A percentile compares a stretch with the other conserved stretches of the same genome.
These are phyloP conservation scores for Apiotrichum laibachii DNA, from an alignment of 1,284 basidiomycete genomes.

Conservation along the genomic window DNA sequence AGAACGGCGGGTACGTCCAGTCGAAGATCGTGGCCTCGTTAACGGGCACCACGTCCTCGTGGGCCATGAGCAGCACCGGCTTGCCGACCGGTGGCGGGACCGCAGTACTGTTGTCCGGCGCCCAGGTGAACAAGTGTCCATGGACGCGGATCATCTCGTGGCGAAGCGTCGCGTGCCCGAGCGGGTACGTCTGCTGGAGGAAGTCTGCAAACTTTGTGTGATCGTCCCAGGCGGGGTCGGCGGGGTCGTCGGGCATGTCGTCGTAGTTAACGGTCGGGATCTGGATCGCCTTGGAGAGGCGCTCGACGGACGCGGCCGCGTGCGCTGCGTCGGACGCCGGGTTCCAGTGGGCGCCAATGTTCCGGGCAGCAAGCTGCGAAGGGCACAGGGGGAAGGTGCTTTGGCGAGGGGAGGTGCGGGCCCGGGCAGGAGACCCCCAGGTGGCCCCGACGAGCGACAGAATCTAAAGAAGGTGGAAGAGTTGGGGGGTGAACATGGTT, in stretches of 20 bases:
- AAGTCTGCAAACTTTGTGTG: conserved; percentile 47
- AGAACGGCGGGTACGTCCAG: conserved; percentile 57
- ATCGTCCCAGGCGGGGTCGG: conserved; percentile 45
- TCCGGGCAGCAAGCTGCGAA: conserved; percentile 28
- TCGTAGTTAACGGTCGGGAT: conserved; percentile 53
- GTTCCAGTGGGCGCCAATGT: conserved; percentile 39
- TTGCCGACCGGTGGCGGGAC: too few species aligned
- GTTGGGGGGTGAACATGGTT: too few species aligned
- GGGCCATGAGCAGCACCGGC: conserved; percentile 54
- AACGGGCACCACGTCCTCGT: conserved; percentile 57
- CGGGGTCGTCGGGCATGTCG: conserved; percentile 35
- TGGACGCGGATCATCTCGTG: conserved; percentile 52
- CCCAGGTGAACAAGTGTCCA: conserved; percentile 50
- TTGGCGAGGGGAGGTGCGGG: too few species aligned
- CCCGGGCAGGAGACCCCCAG: too few species aligned
- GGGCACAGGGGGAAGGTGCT: too few species aligned
- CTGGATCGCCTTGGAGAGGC: conserved; percentile 45
- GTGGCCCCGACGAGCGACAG: too few species aligned
- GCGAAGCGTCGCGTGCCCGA: conserved; percentile 37
- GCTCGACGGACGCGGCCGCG: conserved; percentile 33
- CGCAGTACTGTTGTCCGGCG: conserved; percentile 45
- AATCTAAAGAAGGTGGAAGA: too few species aligned
- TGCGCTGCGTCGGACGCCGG: conserved; percentile 33
- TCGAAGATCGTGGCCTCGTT: conserved; percentile 52
- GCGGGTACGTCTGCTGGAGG: conserved; percentile 49